Percentiles rank a stretch among this genome's conserved stretches.
Conservation (phyloP, 73 alveolate species). For the Paramecium primaurelia region DNA sequence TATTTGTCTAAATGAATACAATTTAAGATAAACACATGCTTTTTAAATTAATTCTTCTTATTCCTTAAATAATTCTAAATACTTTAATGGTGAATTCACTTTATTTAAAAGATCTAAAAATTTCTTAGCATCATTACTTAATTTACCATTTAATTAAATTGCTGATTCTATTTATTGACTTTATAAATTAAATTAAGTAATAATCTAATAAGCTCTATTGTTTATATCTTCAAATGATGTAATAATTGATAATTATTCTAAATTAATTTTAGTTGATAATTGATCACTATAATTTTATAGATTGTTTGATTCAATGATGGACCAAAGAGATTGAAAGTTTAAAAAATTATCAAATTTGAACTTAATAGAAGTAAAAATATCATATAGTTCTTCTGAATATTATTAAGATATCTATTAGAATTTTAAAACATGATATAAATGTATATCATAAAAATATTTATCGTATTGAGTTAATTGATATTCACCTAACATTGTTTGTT, state of each 20-base stretch:
- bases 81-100: background rate
- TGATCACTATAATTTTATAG: background rate
- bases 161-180: background rate
- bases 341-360: background rate
- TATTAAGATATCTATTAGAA: background rate
- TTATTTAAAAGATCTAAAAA: background rate
- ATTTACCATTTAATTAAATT: background rate
- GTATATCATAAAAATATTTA: slow-evolving; percentile 21
- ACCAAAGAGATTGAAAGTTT: background rate
- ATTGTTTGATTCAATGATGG: background rate
- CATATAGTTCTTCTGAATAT: background rate
- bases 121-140: background rate
- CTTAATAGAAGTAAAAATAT: background rate
- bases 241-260: background rate
- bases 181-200: background rate
- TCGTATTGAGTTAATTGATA: background rate
- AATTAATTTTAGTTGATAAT: background rate
- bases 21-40: background rate
- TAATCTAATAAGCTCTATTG: background rate
- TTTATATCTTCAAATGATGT: background rate
- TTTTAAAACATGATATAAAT: background rate
- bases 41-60: background rate
- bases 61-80: background rate
- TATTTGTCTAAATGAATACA: background rate
- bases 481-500: background rate